A percentile compares a stretch with the other conserved stretches of the same genome.
Evolutionary conservation across 139 green algal species (phyloP).

Genomic region (Yamagishiella unicocca): DNA sequence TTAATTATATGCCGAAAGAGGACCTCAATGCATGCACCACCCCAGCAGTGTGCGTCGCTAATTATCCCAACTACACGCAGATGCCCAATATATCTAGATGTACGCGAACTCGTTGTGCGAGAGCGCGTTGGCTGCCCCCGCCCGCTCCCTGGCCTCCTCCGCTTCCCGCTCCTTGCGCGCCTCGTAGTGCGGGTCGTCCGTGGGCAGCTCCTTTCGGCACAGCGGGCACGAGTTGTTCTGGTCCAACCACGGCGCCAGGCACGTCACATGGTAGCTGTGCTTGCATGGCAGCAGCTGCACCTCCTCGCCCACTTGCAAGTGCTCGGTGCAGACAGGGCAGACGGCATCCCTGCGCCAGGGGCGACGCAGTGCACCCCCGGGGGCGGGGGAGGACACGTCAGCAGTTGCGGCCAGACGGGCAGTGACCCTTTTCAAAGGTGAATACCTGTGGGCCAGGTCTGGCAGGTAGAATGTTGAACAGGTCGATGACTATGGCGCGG

Average conservation of each 20-base stretch:
- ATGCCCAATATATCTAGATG: constrained; percentile 47
- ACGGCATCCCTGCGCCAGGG: constrained; percentile 48
- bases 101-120: constrained; percentile 88
- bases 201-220: constrained; percentile 78
- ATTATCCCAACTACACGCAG: too few species aligned
- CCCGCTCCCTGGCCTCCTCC: constrained; percentile 68
- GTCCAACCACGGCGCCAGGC: constrained; percentile 83
- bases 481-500: too few species aligned
- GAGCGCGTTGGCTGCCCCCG: constrained; percentile 79
- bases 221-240: constrained; percentile 84
- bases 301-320: constrained; percentile 69
- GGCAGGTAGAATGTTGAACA: too few species aligned
- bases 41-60: too few species aligned
- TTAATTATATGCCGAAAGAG: too few species aligned
- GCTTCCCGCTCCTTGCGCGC: constrained; percentile 75
- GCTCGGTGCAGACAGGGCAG: constrained; percentile 58
- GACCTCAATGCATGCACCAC: too few species aligned
- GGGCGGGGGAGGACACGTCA: too few species aligned
- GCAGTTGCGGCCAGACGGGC: too few species aligned
- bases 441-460: too few species aligned
- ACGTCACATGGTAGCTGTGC: constrained; percentile 83
- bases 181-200: constrained; percentile 84
- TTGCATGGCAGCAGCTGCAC: constrained; percentile 81
- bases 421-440: too few species aligned
- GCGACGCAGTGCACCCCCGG: too few species aligned